These are phyloP conservation scores for Cynanchum wilfordii DNA, from an alignment of 257 asterid genomes.

Conservation along the genomic window DNA sequence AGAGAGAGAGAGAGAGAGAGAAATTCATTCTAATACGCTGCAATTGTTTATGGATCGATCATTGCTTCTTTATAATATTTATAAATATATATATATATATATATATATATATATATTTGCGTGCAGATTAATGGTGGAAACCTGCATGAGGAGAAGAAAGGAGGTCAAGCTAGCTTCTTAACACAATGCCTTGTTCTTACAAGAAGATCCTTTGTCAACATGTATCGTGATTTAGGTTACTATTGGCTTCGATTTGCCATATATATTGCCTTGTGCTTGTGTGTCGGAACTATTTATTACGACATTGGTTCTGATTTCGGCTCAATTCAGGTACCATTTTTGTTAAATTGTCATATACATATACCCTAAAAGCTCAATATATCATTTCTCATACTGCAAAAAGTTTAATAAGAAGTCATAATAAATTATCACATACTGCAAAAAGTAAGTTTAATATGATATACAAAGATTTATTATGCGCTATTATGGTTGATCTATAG, in stretches of 20 bases:
- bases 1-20: too few relatives aligned
- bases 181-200: conserved; percentile 50
- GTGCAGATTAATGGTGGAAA: conserved; percentile 26
- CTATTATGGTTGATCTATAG: conserved; percentile 9
- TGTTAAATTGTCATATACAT: too few relatives aligned
- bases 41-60: too few relatives aligned
- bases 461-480: too few relatives aligned
- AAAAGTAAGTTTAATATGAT: too few relatives aligned
- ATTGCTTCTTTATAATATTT: too few relatives aligned
- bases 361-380: too few relatives aligned
- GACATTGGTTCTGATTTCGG: conserved; percentile 43
- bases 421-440: too few relatives aligned
- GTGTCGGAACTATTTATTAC: conserved; percentile 48
- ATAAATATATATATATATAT: too few relatives aligned
- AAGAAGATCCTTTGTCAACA: conserved; percentile 50
- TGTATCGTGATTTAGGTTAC: conserved; percentile 61
- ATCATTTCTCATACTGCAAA: too few relatives aligned
- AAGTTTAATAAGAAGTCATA: too few relatives aligned
- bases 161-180: conserved; percentile 39
- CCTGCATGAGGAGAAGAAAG: conserved; percentile 20
- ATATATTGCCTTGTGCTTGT: conserved; percentile 42
- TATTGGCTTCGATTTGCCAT: conserved; percentile 62
- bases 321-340: conserved; percentile 14
- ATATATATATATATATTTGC: neutral
- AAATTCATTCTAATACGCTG: too few relatives aligned